Percentiles rank a stretch among this genome's conserved stretches.
Conservation (phyloP, 78 protist species). For the Paratrimastix pyriformis region DNA sequence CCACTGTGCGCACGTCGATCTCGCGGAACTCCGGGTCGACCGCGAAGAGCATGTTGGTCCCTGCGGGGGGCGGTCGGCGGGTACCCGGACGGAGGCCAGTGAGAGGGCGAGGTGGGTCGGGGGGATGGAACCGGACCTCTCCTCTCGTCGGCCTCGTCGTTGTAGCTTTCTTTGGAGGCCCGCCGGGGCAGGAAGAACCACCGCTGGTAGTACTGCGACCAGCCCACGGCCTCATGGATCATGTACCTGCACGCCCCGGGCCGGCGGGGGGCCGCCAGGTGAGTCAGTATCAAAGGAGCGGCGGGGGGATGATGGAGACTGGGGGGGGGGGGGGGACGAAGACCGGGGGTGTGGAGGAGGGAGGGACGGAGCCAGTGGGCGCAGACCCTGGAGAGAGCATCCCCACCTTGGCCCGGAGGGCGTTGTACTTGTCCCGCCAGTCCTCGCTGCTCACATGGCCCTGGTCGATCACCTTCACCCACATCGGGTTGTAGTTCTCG, state of each 20-base stretch:
- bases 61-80: too few species aligned
- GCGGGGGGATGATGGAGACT: too few species aligned
- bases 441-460: not conserved
- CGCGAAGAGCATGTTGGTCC: not conserved
- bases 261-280: too few species aligned
- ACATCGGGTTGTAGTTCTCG: slow-evolving; percentile 11
- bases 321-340: too few species aligned
- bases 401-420: slow-evolving; percentile 2
- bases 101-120: too few species aligned
- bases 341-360: too few species aligned
- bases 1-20: not conserved
- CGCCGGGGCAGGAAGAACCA: slow-evolving; percentile 27
- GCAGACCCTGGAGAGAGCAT: slow-evolving; percentile 4
- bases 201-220: not conserved
- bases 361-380: too few species aligned
- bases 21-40: slow-evolving; percentile 2
- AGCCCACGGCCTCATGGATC: slow-evolving; percentile 28
- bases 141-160: slow-evolving; percentile 22
- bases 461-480: not conserved
- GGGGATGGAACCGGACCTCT: too few species aligned
- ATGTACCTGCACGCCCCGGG: too few species aligned
- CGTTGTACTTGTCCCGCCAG: not conserved
- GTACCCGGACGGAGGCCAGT: too few species aligned
- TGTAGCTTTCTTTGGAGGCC: slow-evolving; percentile 17
- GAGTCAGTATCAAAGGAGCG: too few species aligned